Percentiles rank a stretch among this genome's conserved stretches.
These are phyloP conservation scores for Diplodia sapinea DNA, from an alignment of 2,329 filamentous ascomycete genomes.

Conservation along the genomic window DNA sequence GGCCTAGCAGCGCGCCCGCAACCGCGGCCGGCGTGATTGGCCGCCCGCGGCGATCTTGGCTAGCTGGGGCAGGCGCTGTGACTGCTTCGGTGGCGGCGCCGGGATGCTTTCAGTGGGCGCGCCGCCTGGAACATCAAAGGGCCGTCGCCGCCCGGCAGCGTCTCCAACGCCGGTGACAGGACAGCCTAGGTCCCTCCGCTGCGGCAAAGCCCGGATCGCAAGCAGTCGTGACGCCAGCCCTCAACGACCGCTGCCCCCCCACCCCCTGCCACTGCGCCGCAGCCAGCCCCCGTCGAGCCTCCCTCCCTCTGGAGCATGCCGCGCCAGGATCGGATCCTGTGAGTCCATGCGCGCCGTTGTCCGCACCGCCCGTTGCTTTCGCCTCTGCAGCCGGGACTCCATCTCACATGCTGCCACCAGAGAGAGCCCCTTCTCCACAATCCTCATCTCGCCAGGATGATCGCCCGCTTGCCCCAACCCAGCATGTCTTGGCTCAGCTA, in stretches of 20 bases:
- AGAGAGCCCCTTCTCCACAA: slow-evolving; percentile 28
- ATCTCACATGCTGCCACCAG: slow-evolving; percentile 13
- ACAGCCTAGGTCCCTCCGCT: neutral
- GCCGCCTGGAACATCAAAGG: slow-evolving; percentile 18
- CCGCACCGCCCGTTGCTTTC: slow-evolving; percentile 22
- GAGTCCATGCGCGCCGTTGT: slow-evolving; percentile 20
- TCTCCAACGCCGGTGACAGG: slow-evolving; percentile 19
- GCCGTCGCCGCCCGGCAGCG: neutral
- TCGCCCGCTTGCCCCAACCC: slow-evolving; percentile 24
- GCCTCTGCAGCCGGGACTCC: neutral
- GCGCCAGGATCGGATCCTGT: slow-evolving; percentile 29
- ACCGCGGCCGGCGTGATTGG: slow-evolving; percentile 28
- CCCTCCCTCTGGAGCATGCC: slow-evolving; percentile 23
- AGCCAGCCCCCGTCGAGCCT: neutral
- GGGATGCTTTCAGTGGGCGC: slow-evolving; percentile 9
- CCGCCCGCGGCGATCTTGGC: slow-evolving; percentile 26
- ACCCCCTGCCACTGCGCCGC: neutral
- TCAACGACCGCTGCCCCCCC: neutral
- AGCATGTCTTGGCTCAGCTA: slow-evolving; percentile 25
- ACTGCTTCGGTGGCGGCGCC: slow-evolving; percentile 31
- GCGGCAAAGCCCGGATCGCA: slow-evolving; percentile 10
- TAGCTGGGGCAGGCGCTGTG: slow-evolving; percentile 23
- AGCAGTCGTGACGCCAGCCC: slow-evolving; percentile 1
- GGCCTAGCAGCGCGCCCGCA: slow-evolving; percentile 29
- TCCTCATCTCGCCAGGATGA: slow-evolving; percentile 28